Conservation (phyloP, 2,329 filamentous ascomycete species). For the Aphanoascus verrucosus region DNA sequence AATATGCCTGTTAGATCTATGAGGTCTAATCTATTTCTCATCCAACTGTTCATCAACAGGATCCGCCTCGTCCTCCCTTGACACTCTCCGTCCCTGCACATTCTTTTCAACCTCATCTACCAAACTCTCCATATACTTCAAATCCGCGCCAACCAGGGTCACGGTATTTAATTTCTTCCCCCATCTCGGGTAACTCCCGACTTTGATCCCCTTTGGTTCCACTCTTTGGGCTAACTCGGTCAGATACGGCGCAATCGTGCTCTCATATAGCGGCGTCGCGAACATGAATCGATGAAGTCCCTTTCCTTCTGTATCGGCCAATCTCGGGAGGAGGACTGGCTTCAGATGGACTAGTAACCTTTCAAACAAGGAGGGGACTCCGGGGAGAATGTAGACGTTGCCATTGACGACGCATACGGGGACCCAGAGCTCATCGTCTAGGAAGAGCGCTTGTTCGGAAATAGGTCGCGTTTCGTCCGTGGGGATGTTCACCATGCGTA, state of each 20-base stretch:
- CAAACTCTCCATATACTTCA: conserved; percentile 65
- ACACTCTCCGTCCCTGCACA: conserved; percentile 61
- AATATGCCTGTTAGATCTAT: too few relatives aligned
- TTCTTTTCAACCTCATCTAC: conserved; percentile 66
- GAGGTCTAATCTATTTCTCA: conserved; percentile 12
- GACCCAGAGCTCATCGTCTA: conserved; percentile 76
- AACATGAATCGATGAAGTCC: conserved; percentile 69
- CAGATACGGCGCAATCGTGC: conserved; percentile 69
- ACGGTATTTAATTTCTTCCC: conserved; percentile 80
- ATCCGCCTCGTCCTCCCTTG: conserved; percentile 62
- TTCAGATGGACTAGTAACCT: conserved; percentile 66
- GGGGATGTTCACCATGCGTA: conserved; percentile 84
- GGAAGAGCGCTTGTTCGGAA: conserved; percentile 66
- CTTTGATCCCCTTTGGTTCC: conserved; percentile 69
- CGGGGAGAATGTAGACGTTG: conserved; percentile 86
- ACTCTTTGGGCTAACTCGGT: conserved; percentile 67
- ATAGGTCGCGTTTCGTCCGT: conserved; percentile 56
- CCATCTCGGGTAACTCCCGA: conserved; percentile 92
- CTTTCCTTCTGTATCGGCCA: conserved; percentile 71
- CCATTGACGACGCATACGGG: conserved; percentile 80
- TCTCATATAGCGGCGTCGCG: conserved; percentile 80
- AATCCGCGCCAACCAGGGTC: conserved; percentile 69
- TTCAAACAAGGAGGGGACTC: conserved; percentile 77
- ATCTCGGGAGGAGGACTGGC: conserved; percentile 55
- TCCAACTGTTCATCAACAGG: conserved; percentile 26